Base-by-base conservation (phyloP, 2,329 filamentous ascomycete species). In the Diaporthe capsici region DNA sequence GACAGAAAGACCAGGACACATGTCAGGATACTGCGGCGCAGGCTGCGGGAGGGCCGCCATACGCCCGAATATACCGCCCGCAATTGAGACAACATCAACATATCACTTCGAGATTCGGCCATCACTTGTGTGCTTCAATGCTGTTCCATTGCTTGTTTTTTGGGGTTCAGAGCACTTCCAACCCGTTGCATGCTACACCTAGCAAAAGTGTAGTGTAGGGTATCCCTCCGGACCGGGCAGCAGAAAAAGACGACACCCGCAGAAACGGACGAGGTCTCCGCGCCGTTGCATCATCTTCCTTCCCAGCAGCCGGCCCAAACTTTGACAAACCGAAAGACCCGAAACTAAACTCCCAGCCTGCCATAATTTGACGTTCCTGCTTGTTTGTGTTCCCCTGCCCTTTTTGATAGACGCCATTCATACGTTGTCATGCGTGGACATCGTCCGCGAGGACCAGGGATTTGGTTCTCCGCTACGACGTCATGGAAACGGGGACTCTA, bases 81-180 rank as follows among this genome's bases (percentile, higher is more conserved):
- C 8, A 47, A 31, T 15, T 22, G 34, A 15, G 5, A 53, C 20
- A 15, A 4, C 9, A 34, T 25, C n/a, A 47, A 12, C 6, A 37
- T 15, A 31, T 65, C 25, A 53, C 25, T n/a, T 55, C 4, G 12
- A 13, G 25, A 4, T 2, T n/a, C 3, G 7, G 9, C 31, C 15
- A 13, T 42, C 17, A 22, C 25, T 37, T 6, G 12, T 76, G 55
- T 73, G 72, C 61, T 75, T 75, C 75, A 78, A 81, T 82, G 81
- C 77, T 78, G 80, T 80, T 82, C 80, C 80, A 80, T 81, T 82
- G 78, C 79, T 71, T 78, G 80, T 74, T 73, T 73, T 65, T 65
- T 65, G 31, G 79, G 79, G 81, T 80, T 80, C 81, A 79, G 82
- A 82, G 82, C 81, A 80, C 81, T 83, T 83, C 82, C 81, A 79